A percentile compares a stretch with the other conserved stretches of the same genome.
Evolutionary conservation across 768 basidiomycete species (phyloP).

Genomic region (Tulasnella sp.): DNA sequence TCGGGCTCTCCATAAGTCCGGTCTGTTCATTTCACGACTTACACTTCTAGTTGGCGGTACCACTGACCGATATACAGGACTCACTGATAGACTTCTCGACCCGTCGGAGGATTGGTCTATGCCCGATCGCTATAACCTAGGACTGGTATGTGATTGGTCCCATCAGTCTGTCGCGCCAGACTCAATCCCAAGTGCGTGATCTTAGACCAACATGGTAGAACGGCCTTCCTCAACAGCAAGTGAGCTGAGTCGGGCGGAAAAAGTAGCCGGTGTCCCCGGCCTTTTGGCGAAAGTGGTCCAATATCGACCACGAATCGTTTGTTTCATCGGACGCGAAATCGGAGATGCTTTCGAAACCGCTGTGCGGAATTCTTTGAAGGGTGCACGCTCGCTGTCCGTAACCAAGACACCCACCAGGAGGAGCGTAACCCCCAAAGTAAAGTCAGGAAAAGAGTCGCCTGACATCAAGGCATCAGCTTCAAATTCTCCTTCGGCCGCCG

Average conservation of each 20-base stretch:
- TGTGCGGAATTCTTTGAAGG: conserved; percentile 4
- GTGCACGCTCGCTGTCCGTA: background rate
- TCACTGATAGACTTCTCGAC: conserved; percentile 41
- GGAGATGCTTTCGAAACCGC: conserved; percentile 33
- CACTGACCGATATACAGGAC: conserved; percentile 30
- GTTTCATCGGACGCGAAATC: conserved; percentile 69
- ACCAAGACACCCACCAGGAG: conserved; percentile 22
- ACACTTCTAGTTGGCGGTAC: conserved; percentile 7
- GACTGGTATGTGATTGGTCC: conserved; percentile 40
- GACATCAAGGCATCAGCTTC: background rate
- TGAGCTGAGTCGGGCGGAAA: conserved; percentile 44
- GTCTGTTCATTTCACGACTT: conserved; percentile 24
- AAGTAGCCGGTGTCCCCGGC: conserved; percentile 39
- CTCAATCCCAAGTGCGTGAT: background rate
- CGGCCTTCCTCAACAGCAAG: conserved; percentile 57
- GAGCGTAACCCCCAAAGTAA: background rate
- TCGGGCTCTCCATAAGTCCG: conserved; percentile 55
- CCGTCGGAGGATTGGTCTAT: conserved; percentile 52
- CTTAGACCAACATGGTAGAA: conserved; percentile 63
- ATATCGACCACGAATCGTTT: conserved; percentile 53
- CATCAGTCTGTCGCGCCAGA: background rate
- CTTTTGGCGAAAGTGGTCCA: conserved; percentile 48
- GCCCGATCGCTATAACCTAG: conserved; percentile 46
- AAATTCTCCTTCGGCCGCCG: too few relatives aligned
- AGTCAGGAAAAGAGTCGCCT: too few relatives aligned